These are phyloP conservation scores for Neurospora sp. DNA, from an alignment of 495 filamentous ascomycete species.

Conservation along the genomic window DNA sequence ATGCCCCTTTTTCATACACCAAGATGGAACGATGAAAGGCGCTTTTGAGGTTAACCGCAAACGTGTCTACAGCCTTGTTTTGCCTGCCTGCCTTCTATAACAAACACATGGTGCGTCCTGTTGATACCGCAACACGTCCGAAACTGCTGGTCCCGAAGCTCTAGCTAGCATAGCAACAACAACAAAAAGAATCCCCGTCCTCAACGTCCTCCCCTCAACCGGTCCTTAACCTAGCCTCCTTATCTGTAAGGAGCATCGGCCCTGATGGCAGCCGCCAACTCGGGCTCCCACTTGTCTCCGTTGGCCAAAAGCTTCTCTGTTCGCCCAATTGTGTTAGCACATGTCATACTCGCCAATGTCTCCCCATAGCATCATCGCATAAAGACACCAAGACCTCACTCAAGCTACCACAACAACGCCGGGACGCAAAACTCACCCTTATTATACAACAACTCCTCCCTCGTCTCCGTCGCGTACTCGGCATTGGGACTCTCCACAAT, in stretches of 20 bases:
- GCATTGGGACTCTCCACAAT: slow-evolving; percentile 97
- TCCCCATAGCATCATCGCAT: not conserved
- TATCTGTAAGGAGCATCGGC: slow-evolving; percentile 87
- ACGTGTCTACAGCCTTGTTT: not conserved
- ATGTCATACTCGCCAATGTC: too few relatives aligned
- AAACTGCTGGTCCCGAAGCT: not conserved
- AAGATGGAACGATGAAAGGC: not conserved
- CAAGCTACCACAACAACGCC: too few relatives aligned
- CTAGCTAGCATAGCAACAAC: not conserved
- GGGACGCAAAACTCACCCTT: slow-evolving; percentile 51
- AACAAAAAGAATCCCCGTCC: not conserved
- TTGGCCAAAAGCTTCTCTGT: slow-evolving; percentile 67
- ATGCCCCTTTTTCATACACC: not conserved
- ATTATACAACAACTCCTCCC: slow-evolving; percentile 96
- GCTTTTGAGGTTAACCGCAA: not conserved
- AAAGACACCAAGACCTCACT: not conserved
- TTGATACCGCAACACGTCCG: not conserved
- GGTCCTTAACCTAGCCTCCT: slow-evolving; percentile 1
- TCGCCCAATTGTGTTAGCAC: slow-evolving; percentile 7
- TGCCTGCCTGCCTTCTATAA: not conserved
- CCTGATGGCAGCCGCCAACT: slow-evolving; percentile 81
- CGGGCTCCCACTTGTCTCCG: slow-evolving; percentile 97
- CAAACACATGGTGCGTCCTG: not conserved
- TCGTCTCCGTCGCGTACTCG: slow-evolving; percentile 94
- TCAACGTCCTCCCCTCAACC: not conserved